Percentiles rank a stretch among this genome's conserved stretches.
phyloP scores from a whole-genome alignment of 345 rosid genomes.

The Camelina sativa region DNA sequence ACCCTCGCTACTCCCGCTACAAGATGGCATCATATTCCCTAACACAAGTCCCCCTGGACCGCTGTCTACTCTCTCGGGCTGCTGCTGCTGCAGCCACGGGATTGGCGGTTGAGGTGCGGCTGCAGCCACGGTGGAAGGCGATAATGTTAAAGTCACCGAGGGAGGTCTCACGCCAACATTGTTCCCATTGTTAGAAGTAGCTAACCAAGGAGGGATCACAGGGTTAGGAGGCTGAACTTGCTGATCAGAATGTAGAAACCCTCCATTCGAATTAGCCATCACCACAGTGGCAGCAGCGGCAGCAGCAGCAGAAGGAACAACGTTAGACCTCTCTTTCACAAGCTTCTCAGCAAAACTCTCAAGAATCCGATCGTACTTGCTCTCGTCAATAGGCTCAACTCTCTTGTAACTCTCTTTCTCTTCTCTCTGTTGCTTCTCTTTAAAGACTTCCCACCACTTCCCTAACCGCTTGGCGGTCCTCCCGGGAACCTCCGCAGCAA shows the following conservation, averaged over 20 bases:
- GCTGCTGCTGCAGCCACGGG: slow-evolving; percentile 88
- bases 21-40: slow-evolving; percentile 53
- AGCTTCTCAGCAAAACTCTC: slow-evolving; percentile 96
- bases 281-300: slow-evolving; percentile 47
- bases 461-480: slow-evolving; percentile 94
- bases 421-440: slow-evolving; percentile 94
- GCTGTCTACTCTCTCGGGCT: slow-evolving; percentile 52
- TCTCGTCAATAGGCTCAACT: slow-evolving; percentile 78
- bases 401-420: slow-evolving; percentile 74
- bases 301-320: slow-evolving; percentile 1
- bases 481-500: slow-evolving; percentile 97
- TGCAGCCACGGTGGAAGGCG: slow-evolving; percentile 74
- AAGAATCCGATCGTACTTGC: slow-evolving; percentile 85
- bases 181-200: slow-evolving; percentile 61
- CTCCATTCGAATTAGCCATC: slow-evolving; percentile 82
- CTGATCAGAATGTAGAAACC: slow-evolving; percentile 64
- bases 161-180: slow-evolving; percentile 64
- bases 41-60: slow-evolving; percentile 52
- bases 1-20: slow-evolving; percentile 52
- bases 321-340: slow-evolving; percentile 67
- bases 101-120: slow-evolving; percentile 66
- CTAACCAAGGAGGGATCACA: slow-evolving; percentile 85
- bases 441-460: slow-evolving; percentile 99
- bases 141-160: slow-evolving; percentile 80
- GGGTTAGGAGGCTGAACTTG: slow-evolving; percentile 49